These are phyloP conservation scores for Globisporangium perplexum DNA, from an alignment of 352 stramenopile genomes.

Conservation along the genomic window DNA sequence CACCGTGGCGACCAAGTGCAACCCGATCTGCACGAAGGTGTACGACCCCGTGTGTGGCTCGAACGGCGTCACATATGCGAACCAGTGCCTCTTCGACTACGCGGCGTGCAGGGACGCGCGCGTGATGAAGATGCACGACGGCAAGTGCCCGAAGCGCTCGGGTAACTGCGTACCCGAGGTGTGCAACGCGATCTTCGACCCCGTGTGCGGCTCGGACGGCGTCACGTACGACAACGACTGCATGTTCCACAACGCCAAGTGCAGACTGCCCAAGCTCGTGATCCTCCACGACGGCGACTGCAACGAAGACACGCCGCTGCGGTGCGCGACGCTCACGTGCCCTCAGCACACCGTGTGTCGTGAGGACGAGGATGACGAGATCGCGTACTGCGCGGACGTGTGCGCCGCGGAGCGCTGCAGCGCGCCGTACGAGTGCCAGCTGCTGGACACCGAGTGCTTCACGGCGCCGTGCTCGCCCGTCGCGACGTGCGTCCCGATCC, in stretches of 20 bases:
- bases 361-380: slow-evolving; percentile 22
- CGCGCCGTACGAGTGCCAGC: slow-evolving; percentile 34
- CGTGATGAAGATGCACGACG: slow-evolving; percentile 27
- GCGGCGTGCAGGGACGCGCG: slow-evolving; percentile 30
- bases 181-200: slow-evolving; percentile 27
- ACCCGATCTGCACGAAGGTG: slow-evolving; percentile 32
- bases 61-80: slow-evolving; percentile 57
- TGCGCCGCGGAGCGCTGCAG: slow-evolving; percentile 46
- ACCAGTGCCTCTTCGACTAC: slow-evolving; percentile 48
- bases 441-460: slow-evolving; percentile 40
- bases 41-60: slow-evolving; percentile 59
- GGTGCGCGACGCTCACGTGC: slow-evolving; percentile 41
- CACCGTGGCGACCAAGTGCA: slow-evolving; percentile 25
- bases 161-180: slow-evolving; percentile 29
- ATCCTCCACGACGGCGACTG: slow-evolving; percentile 43
- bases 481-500: slow-evolving; percentile 39
- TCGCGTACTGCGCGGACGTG: slow-evolving; percentile 47
- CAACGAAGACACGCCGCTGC: slow-evolving; percentile 30
- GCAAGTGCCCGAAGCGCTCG: slow-evolving; percentile 33
- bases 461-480: slow-evolving; percentile 50
- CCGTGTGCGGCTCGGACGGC: slow-evolving; percentile 27
- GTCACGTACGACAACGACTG: slow-evolving; percentile 31
- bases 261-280: slow-evolving; percentile 20
- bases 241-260: slow-evolving; percentile 22
- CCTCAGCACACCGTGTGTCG: slow-evolving; percentile 34